Evolutionary conservation across 2,329 filamentous ascomycete species (phyloP), one percentile per base, ranked within the genome.

Genomic region (Lachnellula suecica): DNA sequence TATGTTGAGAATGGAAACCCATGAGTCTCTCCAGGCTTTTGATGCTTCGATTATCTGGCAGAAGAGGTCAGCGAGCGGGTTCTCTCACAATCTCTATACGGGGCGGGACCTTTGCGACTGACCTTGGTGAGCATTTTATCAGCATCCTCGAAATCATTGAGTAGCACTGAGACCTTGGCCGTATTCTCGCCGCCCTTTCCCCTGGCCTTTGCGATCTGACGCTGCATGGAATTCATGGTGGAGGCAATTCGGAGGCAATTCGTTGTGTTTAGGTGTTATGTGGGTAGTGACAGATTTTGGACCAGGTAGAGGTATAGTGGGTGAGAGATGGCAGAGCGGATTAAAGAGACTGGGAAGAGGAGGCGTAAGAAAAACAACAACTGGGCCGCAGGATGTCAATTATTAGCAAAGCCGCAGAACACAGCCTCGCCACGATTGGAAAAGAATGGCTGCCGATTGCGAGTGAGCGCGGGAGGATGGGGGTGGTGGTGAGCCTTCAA

Each of bases 111-210:
- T 46, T 41, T 46, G 51, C 40, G 52, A 63, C 73, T 52, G 74
- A 91, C 89, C 77, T 84, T 85, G 59, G 81, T 79, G 58, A 94
- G 77, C 66, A 92, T 80, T 60, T 81, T 82, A 68, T 94, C 88
- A 23, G 86, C 87, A 69, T 92, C 85, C 61, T 91, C 87, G 66
- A 91, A 94, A 65, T 94, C 89, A 62, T 83, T 85, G 51, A 95
- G 74, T 49, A 94, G 76, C 41, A 86, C 79, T 10, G 85, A 84
- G 42, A 93, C 84, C 66, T 90, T 87, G 59, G 85, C 85, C 67
- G 90, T 87, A 70, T 94, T 87, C 51, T 86, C 88, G 22, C 85
- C 83, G 56, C 84, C 72, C 62, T 76, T 81, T 65, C 82, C 83
- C 71, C 84, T 79, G 66, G 92, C 81, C 70, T 82, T 85, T 56